These are phyloP conservation scores for Talaromyces trachyspermus DNA, from an alignment of 495 filamentous ascomycete species.

Conservation along the genomic window DNA sequence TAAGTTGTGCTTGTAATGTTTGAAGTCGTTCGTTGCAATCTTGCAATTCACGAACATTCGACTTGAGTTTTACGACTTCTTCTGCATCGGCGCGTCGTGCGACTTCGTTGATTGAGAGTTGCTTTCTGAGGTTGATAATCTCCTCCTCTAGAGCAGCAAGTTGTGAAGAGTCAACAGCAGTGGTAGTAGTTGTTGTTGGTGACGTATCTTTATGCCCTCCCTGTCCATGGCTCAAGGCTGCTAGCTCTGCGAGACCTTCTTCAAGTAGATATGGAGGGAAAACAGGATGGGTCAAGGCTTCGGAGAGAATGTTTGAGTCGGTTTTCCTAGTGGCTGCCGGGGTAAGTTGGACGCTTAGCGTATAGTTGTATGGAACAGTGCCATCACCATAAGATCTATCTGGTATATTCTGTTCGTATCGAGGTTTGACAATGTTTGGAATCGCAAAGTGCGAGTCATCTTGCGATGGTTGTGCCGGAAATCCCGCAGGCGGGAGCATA, in stretches of 20 bases:
- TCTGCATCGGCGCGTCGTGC: constrained; percentile 29
- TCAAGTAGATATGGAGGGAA: constrained; percentile 49
- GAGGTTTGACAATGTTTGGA: constrained; percentile 64
- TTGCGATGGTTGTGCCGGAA: constrained; percentile 32
- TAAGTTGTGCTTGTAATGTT: constrained; percentile 30
- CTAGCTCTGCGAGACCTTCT: constrained; percentile 47
- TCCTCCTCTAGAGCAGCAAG: constrained; percentile 29
- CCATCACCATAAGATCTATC: constrained; percentile 37
- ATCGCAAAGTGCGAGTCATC: constrained; percentile 38
- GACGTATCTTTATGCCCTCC: constrained; percentile 11
- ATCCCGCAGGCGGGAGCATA: constrained; percentile 57
- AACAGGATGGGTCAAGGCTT: constrained; percentile 43
- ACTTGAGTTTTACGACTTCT: constrained; percentile 33
- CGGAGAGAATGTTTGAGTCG: constrained; percentile 30
- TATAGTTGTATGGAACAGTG: constrained; percentile 58
- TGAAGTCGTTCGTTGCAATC: constrained; percentile 38
- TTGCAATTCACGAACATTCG: constrained; percentile 29
- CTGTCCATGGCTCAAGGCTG: constrained; percentile 21
- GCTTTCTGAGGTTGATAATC: constrained; percentile 32
- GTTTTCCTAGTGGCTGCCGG: constrained; percentile 9
- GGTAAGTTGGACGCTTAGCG: constrained; percentile 58
- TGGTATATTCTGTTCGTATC: constrained; percentile 38
- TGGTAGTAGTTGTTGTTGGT: constrained; percentile 9
- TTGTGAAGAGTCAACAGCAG: constrained; percentile 22
- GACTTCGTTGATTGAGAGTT: constrained; percentile 29